Evolutionary conservation across 2,329 filamentous ascomycete genomes (phyloP).

Genomic region (Apiospora kogelbergensis): DNA sequence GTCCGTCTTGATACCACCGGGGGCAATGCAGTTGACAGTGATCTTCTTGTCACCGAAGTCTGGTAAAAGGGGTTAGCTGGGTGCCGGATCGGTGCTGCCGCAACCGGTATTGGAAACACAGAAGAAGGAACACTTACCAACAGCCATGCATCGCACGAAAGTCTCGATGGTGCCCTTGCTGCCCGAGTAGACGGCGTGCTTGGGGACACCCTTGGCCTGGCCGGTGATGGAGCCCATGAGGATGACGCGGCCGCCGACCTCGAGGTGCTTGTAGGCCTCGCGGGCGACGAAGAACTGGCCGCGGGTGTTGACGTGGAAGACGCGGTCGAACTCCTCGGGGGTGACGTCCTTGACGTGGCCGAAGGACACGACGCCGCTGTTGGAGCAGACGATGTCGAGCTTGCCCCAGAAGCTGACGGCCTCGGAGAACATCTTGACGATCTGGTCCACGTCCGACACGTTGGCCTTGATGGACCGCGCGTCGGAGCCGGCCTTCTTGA

Average conservation of each 20-base stretch:
- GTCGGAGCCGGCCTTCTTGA: constrained; percentile 63
- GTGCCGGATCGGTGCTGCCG: no score
- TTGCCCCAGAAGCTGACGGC: constrained; percentile 64
- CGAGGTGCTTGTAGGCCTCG: constrained; percentile 68
- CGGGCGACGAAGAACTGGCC: constrained; percentile 74
- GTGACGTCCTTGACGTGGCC: constrained; percentile 68
- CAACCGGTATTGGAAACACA: no score
- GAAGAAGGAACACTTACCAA: constrained; percentile 46
- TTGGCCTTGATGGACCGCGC: constrained; percentile 68
- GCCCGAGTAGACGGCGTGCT: constrained; percentile 73
- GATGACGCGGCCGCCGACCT: constrained; percentile 68
- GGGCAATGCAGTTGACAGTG: constrained; percentile 67
- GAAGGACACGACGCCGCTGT: constrained; percentile 68
- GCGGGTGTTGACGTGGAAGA: constrained; percentile 67
- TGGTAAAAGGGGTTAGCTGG: constrained; percentile 37
- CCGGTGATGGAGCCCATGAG: constrained; percentile 72
- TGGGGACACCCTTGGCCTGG: constrained; percentile 65
- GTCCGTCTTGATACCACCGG: constrained; percentile 66
- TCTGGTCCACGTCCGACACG: constrained; percentile 64
- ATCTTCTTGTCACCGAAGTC: constrained; percentile 68
- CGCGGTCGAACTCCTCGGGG: constrained; percentile 70
- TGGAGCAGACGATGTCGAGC: constrained; percentile 70
- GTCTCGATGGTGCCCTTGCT: constrained; percentile 77
- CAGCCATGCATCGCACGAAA: constrained; percentile 73
- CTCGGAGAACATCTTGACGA: constrained; percentile 61